phyloP scores from a whole-genome alignment of 768 basidiomycete species.

The Mycena maculata region DNA sequence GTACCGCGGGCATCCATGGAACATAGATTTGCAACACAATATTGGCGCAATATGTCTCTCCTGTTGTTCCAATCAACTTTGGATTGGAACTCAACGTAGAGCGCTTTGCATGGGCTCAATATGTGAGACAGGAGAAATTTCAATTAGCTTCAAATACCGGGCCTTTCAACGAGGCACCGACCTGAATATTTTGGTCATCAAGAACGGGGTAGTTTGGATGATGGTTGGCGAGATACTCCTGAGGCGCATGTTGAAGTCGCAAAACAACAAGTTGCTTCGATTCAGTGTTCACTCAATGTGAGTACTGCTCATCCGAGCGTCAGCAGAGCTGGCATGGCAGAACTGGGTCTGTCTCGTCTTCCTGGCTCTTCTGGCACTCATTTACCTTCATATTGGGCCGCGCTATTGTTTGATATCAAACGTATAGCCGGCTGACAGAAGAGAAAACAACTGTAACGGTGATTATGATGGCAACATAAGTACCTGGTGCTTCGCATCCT shows the following conservation, averaged over 20 bases:
- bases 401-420: slow-evolving; percentile 18
- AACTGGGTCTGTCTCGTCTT: not conserved
- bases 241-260: slow-evolving; percentile 6
- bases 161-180: not conserved
- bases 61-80: not conserved
- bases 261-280: not conserved
- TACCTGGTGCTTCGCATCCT: no score
- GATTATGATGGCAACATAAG: not conserved
- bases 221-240: slow-evolving; percentile 1
- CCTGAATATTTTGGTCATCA: not conserved
- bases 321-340: not conserved
- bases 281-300: not conserved
- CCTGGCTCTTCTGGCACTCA: not conserved
- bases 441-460: no score
- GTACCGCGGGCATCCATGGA: not conserved
- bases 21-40: not conserved
- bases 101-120: not conserved
- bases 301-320: not conserved
- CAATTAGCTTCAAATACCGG: not conserved
- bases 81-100: no score
- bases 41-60: not conserved
- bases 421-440: not conserved
- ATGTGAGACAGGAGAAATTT: not conserved
- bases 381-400: slow-evolving; percentile 14
- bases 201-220: not conserved